Conservation (phyloP, 2,329 filamentous ascomycete species). For the Endoconidiophora polonica region DNA sequence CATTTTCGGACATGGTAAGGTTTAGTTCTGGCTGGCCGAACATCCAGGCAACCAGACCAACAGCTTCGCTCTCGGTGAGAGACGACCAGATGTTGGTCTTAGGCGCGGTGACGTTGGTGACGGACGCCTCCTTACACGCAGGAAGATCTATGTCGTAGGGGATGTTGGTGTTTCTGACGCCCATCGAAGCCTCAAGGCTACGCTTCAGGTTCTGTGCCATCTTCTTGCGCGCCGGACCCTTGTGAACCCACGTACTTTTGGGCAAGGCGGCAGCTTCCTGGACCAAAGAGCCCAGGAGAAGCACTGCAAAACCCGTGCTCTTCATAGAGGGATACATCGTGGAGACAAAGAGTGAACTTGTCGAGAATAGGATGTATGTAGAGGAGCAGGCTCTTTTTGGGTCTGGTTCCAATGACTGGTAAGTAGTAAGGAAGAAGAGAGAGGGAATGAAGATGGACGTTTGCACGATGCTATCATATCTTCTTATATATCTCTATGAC, state of each 20-base stretch:
- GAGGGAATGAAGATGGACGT: too few relatives aligned
- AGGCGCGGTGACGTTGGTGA: conserved; percentile 19
- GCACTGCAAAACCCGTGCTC: not conserved
- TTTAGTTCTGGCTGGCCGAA: conserved; percentile 28
- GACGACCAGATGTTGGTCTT: conserved; percentile 26
- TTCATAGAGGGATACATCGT: not conserved
- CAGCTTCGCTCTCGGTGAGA: conserved; percentile 25
- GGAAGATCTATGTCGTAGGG: conserved; percentile 4
- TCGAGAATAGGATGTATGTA: not conserved
- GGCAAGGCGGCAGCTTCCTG: conserved; percentile 2
- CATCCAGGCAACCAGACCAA: conserved; percentile 26
- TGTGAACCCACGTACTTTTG: conserved; percentile 11
- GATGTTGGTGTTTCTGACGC: not conserved
- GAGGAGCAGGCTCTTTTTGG: too few relatives aligned
- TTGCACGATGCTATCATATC: too few relatives aligned
- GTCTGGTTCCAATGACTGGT: too few relatives aligned
- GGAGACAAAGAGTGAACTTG: not conserved
- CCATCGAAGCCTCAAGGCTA: conserved; percentile 4
- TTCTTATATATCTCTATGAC: too few relatives aligned
- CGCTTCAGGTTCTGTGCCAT: conserved; percentile 11
- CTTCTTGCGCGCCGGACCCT: conserved; percentile 10
- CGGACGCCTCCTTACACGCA: conserved; percentile 9
- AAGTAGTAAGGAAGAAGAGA: too few relatives aligned
- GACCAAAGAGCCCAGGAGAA: conserved; percentile 8
- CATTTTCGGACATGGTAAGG: conserved; percentile 24